A percentile compares a stretch with the other conserved stretches of the same genome.
These are phyloP conservation scores for Vaccinium myrtillus DNA, from an alignment of 148 eudicot genomes.

Conservation along the genomic window DNA sequence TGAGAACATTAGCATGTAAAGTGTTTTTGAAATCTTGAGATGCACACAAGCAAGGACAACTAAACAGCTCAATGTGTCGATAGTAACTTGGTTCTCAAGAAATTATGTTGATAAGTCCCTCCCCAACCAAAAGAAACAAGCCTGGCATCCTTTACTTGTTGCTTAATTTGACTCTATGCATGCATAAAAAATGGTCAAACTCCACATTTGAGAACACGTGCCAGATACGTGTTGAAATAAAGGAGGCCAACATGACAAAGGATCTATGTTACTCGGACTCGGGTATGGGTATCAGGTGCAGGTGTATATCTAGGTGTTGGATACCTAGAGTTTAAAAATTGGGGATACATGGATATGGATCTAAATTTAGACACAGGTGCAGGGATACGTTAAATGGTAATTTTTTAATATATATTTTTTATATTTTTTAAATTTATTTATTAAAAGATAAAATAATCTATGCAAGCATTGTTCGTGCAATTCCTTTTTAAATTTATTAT, in stretches of 20 bases:
- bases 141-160: neutral
- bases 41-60: neutral
- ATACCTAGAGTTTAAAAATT: too few species aligned
- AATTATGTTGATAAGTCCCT: neutral
- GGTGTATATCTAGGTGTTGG: too few species aligned
- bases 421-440: too few species aligned
- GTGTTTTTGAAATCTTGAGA: neutral
- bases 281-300: too few species aligned
- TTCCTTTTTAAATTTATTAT: too few species aligned
- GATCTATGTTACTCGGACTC: too few species aligned
- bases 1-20: slow-evolving; percentile 5
- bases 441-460: too few species aligned
- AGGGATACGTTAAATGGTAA: too few species aligned
- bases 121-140: neutral
- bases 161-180: neutral
- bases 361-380: too few species aligned
- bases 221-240: neutral
- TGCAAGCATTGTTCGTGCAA: too few species aligned
- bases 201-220: neutral
- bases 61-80: slow-evolving; percentile 11
- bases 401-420: too few species aligned
- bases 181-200: slow-evolving; percentile 11
- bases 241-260: neutral
- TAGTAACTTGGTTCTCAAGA: neutral
- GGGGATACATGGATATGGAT: too few species aligned